Evolutionary conservation across 805 yeast genomes (phyloP).

Genomic region (Starmera dryadoides): DNA sequence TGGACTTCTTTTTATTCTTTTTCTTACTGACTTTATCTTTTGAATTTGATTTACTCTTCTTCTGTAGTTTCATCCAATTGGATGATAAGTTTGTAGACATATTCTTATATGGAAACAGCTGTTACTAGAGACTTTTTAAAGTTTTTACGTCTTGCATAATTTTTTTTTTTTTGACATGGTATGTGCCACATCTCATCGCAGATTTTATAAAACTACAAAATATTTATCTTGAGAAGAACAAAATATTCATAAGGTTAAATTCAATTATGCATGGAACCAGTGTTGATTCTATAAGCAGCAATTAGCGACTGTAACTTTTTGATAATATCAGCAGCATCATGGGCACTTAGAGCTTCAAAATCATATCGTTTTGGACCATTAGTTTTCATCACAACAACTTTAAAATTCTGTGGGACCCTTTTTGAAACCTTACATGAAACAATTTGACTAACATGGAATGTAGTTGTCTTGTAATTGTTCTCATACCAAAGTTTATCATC

Average conservation of each 20-base stretch:
- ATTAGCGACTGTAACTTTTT: slow-evolving; percentile 54
- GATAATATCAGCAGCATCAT: slow-evolving; percentile 69
- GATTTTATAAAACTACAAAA: not conserved
- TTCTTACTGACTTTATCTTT: slow-evolving; percentile 2
- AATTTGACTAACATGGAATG: slow-evolving; percentile 79
- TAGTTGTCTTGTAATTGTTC: slow-evolving; percentile 64
- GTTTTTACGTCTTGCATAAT: no score
- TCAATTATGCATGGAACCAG: slow-evolving; percentile 2
- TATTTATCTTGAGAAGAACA: no score
- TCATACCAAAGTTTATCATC: slow-evolving; percentile 73
- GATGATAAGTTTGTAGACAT: slow-evolving; percentile 7
- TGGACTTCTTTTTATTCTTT: slow-evolving; percentile 4
- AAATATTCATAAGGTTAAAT: not conserved
- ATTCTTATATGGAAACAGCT: no score
- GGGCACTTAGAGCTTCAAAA: slow-evolving; percentile 61
- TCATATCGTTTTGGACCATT: slow-evolving; percentile 77
- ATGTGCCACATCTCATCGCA: not conserved
- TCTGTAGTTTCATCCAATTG: slow-evolving; percentile 16
- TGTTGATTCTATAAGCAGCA: slow-evolving; percentile 43
- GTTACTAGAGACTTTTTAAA: no score
- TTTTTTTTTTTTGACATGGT: not conserved
- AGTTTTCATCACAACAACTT: slow-evolving; percentile 65
- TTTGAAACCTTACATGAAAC: slow-evolving; percentile 67
- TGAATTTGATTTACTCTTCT: slow-evolving; percentile 2
- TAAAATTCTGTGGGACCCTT: slow-evolving; percentile 73